Conservation (phyloP, 2,329 filamentous ascomycete species). For the Pezicula neosporulosa region DNA sequence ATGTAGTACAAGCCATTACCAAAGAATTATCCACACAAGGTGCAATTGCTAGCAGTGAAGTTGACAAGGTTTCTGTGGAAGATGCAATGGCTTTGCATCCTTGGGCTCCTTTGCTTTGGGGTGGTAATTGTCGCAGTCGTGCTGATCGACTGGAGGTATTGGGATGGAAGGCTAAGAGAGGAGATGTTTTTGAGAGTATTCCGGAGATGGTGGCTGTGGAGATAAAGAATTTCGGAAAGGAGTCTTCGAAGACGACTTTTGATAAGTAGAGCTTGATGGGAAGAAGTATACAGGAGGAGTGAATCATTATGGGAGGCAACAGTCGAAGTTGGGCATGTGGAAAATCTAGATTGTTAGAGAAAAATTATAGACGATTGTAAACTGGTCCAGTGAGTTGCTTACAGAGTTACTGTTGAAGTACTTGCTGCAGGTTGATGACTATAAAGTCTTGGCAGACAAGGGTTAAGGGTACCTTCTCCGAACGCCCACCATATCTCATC, state of each 20-base stretch:
- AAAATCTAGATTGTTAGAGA: no score
- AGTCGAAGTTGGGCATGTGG: no score
- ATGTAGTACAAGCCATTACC: conserved; percentile 41
- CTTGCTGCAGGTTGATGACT: no score
- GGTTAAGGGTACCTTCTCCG: no score
- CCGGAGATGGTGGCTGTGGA: conserved; percentile 18
- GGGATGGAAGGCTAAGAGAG: conserved; percentile 18
- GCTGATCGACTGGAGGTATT: conserved; percentile 16
- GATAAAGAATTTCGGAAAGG: conserved; percentile 12
- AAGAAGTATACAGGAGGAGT: no score
- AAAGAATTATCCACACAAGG: conserved; percentile 44
- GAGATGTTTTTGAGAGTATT: conserved; percentile 14
- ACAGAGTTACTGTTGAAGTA: no score
- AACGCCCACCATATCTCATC: no score
- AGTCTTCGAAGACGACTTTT: conserved; percentile 13
- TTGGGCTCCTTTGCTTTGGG: conserved; percentile 24
- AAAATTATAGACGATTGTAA: no score
- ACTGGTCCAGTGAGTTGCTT: no score
- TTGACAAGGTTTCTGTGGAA: conserved; percentile 18
- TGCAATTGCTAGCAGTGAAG: conserved; percentile 30
- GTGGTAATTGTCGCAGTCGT: conserved; percentile 20
- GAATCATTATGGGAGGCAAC: no score
- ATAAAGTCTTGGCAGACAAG: no score
- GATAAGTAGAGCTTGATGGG: conserved; percentile 2
- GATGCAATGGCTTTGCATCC: conserved; percentile 19